Evolutionary conservation across 345 rosid genomes (phyloP), one percentile per base, ranked within the genome.

Genomic region (Pistacia integerrima): DNA sequence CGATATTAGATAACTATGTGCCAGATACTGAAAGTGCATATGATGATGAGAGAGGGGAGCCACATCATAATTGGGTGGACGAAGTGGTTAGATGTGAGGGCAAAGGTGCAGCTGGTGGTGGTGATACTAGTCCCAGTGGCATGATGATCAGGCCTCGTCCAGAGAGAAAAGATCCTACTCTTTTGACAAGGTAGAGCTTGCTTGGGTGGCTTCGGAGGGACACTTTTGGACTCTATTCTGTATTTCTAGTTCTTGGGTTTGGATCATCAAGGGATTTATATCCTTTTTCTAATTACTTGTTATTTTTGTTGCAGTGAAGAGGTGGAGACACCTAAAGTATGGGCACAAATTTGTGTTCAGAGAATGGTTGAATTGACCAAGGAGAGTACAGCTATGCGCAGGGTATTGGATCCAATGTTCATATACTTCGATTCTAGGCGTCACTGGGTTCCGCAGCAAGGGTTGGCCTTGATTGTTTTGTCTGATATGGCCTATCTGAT

Each of bases 41-140:
- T 33, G 79, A 84, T 64, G 87, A 82, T 71, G 90, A 83, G 76
- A 87, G 97, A 76, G 92, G 77, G 56, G 97, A 87, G 75, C 77
- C 84, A 20, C 94, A 87, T 73, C 92, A 84, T 82, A 91, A 92
- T 83, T 96, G 99, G 99, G 93, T 96, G 22, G 91, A 93, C 76
- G 99, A 93, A 88, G 98, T 96, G 54, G 91, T 96, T 73, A 87
- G 97, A 86, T 86, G 90, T 74, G 98, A 96, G 84, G 94, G 95
- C 25, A 85, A 97, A 87, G 89, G 86, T 80, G 82, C 84, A 30
- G 59, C 18, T 74, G 78, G 48, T 57, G 74, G 79, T 35, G 70
- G 72, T 78, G 91, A 91, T 81, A 52, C 69, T 80, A 84, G 88
- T 67, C 90, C 94, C 79, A 79, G 83, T 83, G 76, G 82, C 83